phyloP scores from a whole-genome alignment of 2,329 filamentous ascomycete species.

The Aspergillus carbonarius region DNA sequence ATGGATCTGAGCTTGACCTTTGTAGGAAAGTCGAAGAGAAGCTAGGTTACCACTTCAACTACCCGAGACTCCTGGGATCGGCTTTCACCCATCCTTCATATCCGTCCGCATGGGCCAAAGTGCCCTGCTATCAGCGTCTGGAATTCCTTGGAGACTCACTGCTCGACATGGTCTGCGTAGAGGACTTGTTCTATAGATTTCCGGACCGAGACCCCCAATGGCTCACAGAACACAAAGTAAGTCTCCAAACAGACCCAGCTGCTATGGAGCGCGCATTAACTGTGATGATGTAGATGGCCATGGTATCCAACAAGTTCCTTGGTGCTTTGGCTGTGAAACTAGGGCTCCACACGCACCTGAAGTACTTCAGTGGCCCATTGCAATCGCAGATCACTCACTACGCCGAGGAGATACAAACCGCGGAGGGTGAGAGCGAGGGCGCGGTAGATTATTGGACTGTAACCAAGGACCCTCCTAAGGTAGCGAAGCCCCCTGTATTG shows the following conservation, averaged over 20 bases:
- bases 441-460: slow-evolving; percentile 45
- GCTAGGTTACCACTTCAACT: slow-evolving; percentile 67
- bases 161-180: slow-evolving; percentile 80
- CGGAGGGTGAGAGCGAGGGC: slow-evolving; percentile 31
- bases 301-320: slow-evolving; percentile 95
- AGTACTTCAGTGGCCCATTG: slow-evolving; percentile 42
- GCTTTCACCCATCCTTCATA: slow-evolving; percentile 89
- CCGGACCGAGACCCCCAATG: slow-evolving; percentile 86
- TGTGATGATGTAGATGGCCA: slow-evolving; percentile 67
- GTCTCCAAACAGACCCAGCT: background rate
- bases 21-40: slow-evolving; percentile 62
- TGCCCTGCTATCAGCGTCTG: slow-evolving; percentile 85
- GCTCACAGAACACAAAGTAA: slow-evolving; percentile 88
- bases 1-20: slow-evolving; percentile 68
- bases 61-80: slow-evolving; percentile 73
- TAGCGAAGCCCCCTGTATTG: slow-evolving; percentile 12
- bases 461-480: slow-evolving; percentile 46
- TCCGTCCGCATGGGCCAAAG: slow-evolving; percentile 68
- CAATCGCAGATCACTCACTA: slow-evolving; percentile 52
- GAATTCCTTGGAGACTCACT: slow-evolving; percentile 91
- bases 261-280: slow-evolving; percentile 9
- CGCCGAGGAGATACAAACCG: slow-evolving; percentile 37
- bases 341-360: slow-evolving; percentile 72
- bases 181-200: slow-evolving; percentile 74
- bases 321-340: slow-evolving; percentile 77